phyloP scores from a whole-genome alignment of 148 eudicot genomes.

The Rhododendron vialii region DNA sequence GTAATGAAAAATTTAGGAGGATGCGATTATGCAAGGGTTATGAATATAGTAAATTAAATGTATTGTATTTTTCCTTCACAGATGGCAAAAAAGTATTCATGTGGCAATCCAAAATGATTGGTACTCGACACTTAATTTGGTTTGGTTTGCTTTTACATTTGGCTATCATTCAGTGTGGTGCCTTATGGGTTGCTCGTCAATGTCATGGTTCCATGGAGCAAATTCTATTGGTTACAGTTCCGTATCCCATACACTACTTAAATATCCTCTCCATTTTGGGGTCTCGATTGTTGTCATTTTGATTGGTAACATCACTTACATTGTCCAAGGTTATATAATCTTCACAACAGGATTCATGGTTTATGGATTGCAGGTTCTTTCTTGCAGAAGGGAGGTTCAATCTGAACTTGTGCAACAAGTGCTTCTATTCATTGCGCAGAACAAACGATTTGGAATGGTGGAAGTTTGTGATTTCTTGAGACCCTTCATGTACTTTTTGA shows the following conservation, averaged over 20 bases:
- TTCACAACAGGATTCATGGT: background rate
- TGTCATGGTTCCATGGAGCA: background rate
- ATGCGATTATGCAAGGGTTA: background rate
- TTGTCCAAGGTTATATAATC: background rate
- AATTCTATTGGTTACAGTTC: background rate
- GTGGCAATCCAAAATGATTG: background rate
- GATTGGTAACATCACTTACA: background rate
- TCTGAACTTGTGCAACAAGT: slow-evolving; percentile 69
- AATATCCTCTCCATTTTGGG: background rate
- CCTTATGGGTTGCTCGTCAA: background rate
- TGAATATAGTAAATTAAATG: background rate
- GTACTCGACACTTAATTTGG: background rate
- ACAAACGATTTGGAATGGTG: slow-evolving; percentile 50
- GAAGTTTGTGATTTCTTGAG: slow-evolving; percentile 68
- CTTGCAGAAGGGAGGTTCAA: slow-evolving; percentile 63
- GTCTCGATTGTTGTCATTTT: background rate
- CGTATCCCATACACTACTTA: background rate
- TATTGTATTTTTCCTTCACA: background rate
- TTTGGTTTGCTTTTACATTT: background rate
- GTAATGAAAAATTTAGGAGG: background rate
- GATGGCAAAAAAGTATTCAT: background rate
- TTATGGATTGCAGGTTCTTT: slow-evolving; percentile 53
- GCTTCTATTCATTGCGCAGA: slow-evolving; percentile 51
- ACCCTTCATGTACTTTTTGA: slow-evolving; percentile 59
- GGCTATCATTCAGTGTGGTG: background rate